Base-by-base conservation (phyloP, 768 basidiomycete genomes). In the Baorangia bicolor region DNA sequence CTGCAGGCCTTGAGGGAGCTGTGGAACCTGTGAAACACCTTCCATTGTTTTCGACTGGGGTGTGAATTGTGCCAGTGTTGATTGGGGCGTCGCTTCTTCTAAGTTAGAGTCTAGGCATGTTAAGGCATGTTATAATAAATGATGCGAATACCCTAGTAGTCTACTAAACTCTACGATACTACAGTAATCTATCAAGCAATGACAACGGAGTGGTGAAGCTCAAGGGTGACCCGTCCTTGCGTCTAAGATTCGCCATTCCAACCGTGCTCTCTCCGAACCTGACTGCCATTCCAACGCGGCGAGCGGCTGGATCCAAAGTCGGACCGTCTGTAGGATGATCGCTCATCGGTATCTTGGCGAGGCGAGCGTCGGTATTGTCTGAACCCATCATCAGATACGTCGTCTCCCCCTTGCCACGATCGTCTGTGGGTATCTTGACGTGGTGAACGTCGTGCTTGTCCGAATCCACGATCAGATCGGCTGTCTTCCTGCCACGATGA, bases 1-100 rank as follows among this genome's bases (percentile, higher is more conserved):
- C 27, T 70, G 61, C 38, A 70, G 50, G 33, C 66, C 72, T 31
- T 60, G 66, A 11, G 69, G 68, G 2, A 70, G 64, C 21, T 66
- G 64, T 56, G 59, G 4, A 45, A 63, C 49, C 21, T 66, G 64
- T 56, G 59, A 3, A 45, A 63, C 49, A 18, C 61, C 52, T 58
- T 66, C 68, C 70, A 71, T 71, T 21, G 53, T 37, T 3, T 47
- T 43, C n/a, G 6, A 43, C 37, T 0, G 16, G 25, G 43, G 37
- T 25, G 49, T 45, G 20, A 38, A n/a, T n/a, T 12, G 46, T 48
- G 53, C 9, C 25, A 42, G 40, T 57, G 31, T 43, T n/a, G 53
- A 59, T 56, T 50, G 46, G 25, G 33, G 3, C 4, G 27, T 33
- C 18, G 28, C 20, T 20, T 39, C 4, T 46, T 28, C 2, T 30